Evolutionary conservation across 1,284 basidiomycete species (phyloP).

Genomic region (Tilletiaria anomala): DNA sequence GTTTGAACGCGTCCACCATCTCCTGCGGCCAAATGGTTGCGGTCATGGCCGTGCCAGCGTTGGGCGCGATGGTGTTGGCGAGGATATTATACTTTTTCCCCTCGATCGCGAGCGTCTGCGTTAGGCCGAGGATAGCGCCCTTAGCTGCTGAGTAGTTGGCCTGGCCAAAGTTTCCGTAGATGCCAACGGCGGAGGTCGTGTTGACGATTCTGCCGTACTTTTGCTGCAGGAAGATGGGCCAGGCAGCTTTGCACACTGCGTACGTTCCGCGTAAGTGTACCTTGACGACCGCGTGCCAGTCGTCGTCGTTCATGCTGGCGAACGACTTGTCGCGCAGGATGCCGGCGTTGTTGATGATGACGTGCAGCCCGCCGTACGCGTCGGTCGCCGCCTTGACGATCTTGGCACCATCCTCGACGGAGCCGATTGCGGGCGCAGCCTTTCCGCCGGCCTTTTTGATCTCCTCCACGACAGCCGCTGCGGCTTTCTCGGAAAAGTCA

Average conservation of each 20-base stretch:
- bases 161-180: conserved; percentile 82
- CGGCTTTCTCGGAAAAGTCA: conserved; percentile 76
- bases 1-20: conserved; percentile 89
- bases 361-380: conserved; percentile 74
- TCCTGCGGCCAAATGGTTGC: conserved; percentile 59
- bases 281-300: conserved; percentile 84
- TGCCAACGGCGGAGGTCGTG: conserved; percentile 40
- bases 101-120: conserved; percentile 77
- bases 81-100: conserved; percentile 75
- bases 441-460: conserved; percentile 70
- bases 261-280: conserved; percentile 61
- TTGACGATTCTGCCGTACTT: conserved; percentile 82
- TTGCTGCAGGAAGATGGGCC: conserved; percentile 94
- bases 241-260: conserved; percentile 67
- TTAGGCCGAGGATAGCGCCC: conserved; percentile 78
- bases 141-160: conserved; percentile 72
- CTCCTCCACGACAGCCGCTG: conserved; percentile 70
- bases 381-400: conserved; percentile 79
- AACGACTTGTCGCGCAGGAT: conserved; percentile 79
- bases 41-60: conserved; percentile 52
- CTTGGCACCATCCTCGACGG: conserved; percentile 74
- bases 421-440: conserved; percentile 67
- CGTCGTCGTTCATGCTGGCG: conserved; percentile 68
- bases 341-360: conserved; percentile 83
- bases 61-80: conserved; percentile 78